Evolutionary conservation across 2,329 filamentous ascomycete genomes (phyloP).

Genomic region (Orbilia oligospora): DNA sequence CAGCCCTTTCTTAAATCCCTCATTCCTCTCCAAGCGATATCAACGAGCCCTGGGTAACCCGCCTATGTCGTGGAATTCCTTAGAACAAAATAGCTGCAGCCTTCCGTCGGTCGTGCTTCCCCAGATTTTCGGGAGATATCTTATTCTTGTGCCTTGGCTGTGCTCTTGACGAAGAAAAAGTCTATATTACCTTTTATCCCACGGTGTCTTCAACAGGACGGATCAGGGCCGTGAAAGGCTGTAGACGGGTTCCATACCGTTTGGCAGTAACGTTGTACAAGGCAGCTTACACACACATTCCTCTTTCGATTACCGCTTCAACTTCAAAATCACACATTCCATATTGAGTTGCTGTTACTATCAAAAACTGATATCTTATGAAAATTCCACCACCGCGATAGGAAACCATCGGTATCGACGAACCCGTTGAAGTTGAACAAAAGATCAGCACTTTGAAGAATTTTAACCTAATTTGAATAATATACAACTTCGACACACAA

Average conservation of each 20-base stretch:
- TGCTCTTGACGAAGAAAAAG: background rate
- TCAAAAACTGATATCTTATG: slow-evolving; percentile 26
- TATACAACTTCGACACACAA: background rate
- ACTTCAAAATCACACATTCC: slow-evolving; percentile 49
- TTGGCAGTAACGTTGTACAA: slow-evolving; percentile 49
- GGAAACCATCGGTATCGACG: slow-evolving; percentile 47
- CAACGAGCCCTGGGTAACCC: slow-evolving; percentile 12
- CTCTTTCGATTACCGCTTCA: slow-evolving; percentile 23
- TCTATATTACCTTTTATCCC: background rate
- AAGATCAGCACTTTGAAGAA: slow-evolving; percentile 40
- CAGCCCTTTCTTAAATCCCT: slow-evolving; percentile 51
- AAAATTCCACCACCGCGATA: slow-evolving; percentile 24
- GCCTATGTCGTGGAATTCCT: slow-evolving; percentile 42
- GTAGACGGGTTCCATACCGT: slow-evolving; percentile 27
- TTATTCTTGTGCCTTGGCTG: slow-evolving; percentile 15
- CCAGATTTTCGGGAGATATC: slow-evolving; percentile 51
- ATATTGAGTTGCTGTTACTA: slow-evolving; percentile 27
- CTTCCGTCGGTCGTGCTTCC: slow-evolving; percentile 53
- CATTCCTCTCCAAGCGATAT: slow-evolving; percentile 42
- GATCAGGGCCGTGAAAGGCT: background rate
- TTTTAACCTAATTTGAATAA: slow-evolving; percentile 21
- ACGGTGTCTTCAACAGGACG: slow-evolving; percentile 32
- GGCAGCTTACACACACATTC: slow-evolving; percentile 44
- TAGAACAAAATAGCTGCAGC: slow-evolving; percentile 46
- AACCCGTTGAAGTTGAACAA: slow-evolving; percentile 41